Conservation (phyloP, 192 early-diverging fungal genomes). For the Mortierella claussenii region DNA sequence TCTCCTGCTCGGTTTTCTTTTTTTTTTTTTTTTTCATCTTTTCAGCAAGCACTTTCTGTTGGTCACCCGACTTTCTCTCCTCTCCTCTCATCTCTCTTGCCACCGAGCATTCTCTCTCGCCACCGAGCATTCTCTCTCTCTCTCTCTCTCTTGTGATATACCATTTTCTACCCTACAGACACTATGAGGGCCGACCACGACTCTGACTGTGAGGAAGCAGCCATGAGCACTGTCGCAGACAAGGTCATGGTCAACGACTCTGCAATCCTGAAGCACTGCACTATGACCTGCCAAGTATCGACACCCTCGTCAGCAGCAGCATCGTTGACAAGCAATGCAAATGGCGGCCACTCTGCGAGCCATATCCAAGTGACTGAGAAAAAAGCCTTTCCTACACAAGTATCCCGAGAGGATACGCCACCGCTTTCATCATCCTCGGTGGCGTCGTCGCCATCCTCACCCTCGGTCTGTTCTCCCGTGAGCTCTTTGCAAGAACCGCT, state of each 20-base stretch:
- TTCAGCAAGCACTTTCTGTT: background rate
- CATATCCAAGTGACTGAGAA: background rate
- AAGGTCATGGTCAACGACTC: too few species aligned
- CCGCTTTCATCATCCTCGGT: background rate
- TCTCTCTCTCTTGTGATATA: too few species aligned
- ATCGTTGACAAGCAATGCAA: too few species aligned
- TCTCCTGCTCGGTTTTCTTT: background rate
- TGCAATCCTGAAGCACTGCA: too few species aligned
- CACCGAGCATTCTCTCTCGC: too few species aligned
- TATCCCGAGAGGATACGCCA: background rate
- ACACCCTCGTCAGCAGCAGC: too few species aligned
- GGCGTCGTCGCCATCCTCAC: background rate
- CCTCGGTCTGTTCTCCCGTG: background rate
- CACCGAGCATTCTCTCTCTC: too few species aligned
- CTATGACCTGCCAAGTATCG: too few species aligned
- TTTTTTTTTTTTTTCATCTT: background rate
- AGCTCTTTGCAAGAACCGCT: background rate
- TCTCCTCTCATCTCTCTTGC: slow-evolving; percentile 3
- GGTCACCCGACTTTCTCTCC: background rate
- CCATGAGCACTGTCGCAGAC: too few species aligned
- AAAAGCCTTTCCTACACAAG: background rate
- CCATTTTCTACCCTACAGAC: too few species aligned
- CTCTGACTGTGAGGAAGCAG: slow-evolving; percentile 13
- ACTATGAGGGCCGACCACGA: slow-evolving; percentile 22
- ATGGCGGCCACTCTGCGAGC: too few species aligned